Base-by-base conservation (phyloP, 225 moss, liverwort and hornwort genomes). In the Sphagnum tenellum region DNA sequence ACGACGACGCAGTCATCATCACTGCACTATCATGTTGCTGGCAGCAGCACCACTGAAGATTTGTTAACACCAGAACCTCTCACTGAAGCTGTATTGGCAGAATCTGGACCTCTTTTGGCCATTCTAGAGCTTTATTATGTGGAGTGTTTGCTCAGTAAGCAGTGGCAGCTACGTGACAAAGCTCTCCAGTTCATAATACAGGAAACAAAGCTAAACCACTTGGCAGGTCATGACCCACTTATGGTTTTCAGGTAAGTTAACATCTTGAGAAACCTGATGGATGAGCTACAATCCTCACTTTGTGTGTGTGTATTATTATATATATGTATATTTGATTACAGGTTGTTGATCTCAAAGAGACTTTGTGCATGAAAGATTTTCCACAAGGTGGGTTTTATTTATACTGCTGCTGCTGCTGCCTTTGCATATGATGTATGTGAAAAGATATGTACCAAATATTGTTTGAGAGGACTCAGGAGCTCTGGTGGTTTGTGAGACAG, bases 91-190 rank as follows among this genome's bases (percentile, higher is more conserved):
- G 77, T 89, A 61, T 78, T 82, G 74, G 75, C 47, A 2, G 89
- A 96, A 66, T 73, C 79, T 55, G 65, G 74, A 48, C 74, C 77
- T 45, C 76, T 92, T 49, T 12, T 96, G 4, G 72, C 75, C 66
- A 44, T 96, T 0, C 45, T 96, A 71, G 88, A 89, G 69, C 69
- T 73, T 6, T 78, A 89, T 65, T 70, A 89, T 64, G 81, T 92
- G 60, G 88, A 92, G 69, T 96, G 95, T 57, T 72, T 96, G 9
- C 74, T 88, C 6, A 96, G 95, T 65, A 96, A 96, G 48, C 92
- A 96, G 53, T 96, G 95, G 95, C 92, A 96, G 48, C 81, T 96
- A 57, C 86, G 95, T 8, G 92, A 96, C 11, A 96, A 87, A 76
- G 86, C 88, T 48, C 76, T 87, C 45, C 92, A 92, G 51, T 83